Base-by-base conservation (phyloP, 148 eudicot species). In the Chenopodium album region DNA sequence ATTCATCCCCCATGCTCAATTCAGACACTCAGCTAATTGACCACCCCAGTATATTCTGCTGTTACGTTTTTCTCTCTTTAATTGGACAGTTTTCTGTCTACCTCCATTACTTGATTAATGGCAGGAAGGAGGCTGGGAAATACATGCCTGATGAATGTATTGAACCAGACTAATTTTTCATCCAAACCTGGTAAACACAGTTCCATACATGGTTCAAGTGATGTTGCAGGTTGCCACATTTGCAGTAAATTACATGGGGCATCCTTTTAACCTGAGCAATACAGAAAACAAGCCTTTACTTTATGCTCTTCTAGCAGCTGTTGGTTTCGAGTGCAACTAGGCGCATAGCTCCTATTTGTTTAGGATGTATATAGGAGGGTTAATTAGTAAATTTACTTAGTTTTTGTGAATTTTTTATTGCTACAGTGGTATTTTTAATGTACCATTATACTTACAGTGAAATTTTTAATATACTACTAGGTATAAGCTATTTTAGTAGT, bases 171-270 rank as follows among this genome's bases (percentile, higher is more conserved):
- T 95, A 96, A 91, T 87, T 1, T 93, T 95, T 82, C 93, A 95
- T 79, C 97, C 98, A 8, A 95, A 93, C 71, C 87, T 95, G 73
- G 98, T 95, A 47, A 93, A 95, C 52, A 95, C 98, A 0, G 97
- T 95, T 63, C 92, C 97, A 5, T 95, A 95, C 86, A 95, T 93
- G 96, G 98, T 93, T 63, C 89, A 88, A 65, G 56, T 95, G 92
- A 95, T 95, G 98, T 90, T 95, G 64, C 98, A 95, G 83, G 98
- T 95, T 76, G 98, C 98, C 48, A 95, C 98, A 23, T 95, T 95
- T 88, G 98, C 98, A 12, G 97, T 95, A 59, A 95, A 95, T 80
- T 95, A 95, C 88, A 95, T 92, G 91, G 98, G 98, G 3, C 97
- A 95, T 83, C 98, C 94, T 59, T 95, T 93, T 77, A 95, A 95